A percentile compares a stretch with the other conserved stretches of the same genome.
phyloP scores from a whole-genome alignment of 225 moss, liverwort and hornwort species.

The Rhytidiadelphus loreus region DNA sequence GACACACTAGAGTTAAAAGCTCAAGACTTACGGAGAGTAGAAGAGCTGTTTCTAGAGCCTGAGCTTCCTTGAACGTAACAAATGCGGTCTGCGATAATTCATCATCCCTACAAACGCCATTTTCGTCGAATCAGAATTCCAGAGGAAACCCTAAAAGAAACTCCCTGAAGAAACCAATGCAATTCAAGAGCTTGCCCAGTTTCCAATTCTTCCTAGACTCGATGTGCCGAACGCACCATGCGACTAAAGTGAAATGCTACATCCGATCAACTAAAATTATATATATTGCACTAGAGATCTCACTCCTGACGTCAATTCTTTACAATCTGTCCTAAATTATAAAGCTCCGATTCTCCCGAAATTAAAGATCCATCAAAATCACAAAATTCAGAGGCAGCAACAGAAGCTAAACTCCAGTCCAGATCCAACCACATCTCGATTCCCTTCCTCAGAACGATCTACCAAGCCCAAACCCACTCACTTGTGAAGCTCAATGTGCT shows the following conservation, averaged over 20 bases:
- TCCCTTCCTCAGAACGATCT: not conserved
- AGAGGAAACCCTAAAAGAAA: not conserved
- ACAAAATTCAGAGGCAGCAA: not conserved
- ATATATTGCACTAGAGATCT: not conserved
- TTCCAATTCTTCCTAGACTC: not conserved
- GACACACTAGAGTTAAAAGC: not conserved
- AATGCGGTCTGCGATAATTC: conserved; percentile 70
- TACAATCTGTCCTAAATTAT: not conserved
- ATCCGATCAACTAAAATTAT: not conserved
- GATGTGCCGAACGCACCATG: not conserved
- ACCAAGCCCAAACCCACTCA: not conserved
- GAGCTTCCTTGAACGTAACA: conserved; percentile 83
- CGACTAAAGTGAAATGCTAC: not conserved
- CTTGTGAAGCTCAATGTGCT: conserved; percentile 86
- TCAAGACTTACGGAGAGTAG: conserved; percentile 69
- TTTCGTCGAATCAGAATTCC: not conserved
- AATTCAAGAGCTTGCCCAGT: not conserved
- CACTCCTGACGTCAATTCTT: not conserved
- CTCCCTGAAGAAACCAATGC: not conserved
- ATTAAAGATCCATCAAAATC: not conserved
- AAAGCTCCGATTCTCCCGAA: not conserved
- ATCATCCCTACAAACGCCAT: conserved; percentile 44
- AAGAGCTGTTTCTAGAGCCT: conserved; percentile 85
- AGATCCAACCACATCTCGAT: not conserved
- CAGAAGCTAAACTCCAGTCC: not conserved